Evolutionary conservation across 257 asterid genomes (phyloP).

Genomic region (Solanum phureja): DNA sequence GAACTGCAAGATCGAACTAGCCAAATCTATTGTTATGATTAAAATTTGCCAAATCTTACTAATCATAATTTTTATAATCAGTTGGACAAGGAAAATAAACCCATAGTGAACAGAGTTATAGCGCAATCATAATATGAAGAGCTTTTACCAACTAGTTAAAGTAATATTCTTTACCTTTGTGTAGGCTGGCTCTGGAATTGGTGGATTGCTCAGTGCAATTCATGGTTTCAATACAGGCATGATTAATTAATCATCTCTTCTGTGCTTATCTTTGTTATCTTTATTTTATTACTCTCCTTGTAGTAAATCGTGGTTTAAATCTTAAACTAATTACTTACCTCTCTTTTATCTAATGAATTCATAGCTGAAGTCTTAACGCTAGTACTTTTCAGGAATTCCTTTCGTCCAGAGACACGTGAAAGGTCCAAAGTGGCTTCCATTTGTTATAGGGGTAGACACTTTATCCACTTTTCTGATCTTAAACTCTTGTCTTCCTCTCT

Average conservation of each 20-base stretch:
- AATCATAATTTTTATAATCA: neutral
- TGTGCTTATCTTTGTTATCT: neutral
- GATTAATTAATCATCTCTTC: neutral
- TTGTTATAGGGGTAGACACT: constrained; percentile 47
- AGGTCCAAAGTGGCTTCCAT: constrained; percentile 70
- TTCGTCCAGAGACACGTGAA: constrained; percentile 48
- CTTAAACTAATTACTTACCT: neutral
- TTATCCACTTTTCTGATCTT: neutral
- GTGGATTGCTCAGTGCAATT: constrained; percentile 68
- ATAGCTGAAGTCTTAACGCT: neutral
- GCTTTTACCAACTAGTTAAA: neutral
- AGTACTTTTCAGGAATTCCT: constrained; percentile 41
- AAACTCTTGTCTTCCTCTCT: neutral
- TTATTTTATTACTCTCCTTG: neutral
- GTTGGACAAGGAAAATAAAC: neutral
- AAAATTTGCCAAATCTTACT: neutral
- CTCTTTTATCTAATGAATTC: neutral
- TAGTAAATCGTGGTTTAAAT: neutral
- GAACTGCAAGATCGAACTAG: neutral
- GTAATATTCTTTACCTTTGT: neutral
- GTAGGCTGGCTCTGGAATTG: constrained; percentile 72
- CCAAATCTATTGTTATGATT: neutral
- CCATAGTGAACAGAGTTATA: neutral
- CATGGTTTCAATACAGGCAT: constrained; percentile 56
- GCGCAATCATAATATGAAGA: neutral